These are phyloP conservation scores for Neonectria hederae DNA, from an alignment of 2,329 filamentous ascomycete genomes.

Conservation along the genomic window DNA sequence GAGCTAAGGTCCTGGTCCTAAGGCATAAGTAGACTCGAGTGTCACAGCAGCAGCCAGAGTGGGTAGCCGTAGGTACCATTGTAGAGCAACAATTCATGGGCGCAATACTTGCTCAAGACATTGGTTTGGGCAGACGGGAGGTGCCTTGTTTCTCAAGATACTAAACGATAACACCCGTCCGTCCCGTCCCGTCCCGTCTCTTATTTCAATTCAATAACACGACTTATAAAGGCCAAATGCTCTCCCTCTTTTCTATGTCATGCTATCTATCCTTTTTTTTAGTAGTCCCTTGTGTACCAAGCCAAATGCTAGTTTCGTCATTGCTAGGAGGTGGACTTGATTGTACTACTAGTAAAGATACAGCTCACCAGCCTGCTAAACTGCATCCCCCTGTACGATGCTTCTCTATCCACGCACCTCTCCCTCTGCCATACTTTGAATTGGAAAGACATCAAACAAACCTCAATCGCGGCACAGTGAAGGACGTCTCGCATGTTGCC, in stretches of 20 bases:
- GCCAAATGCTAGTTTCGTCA: not conserved
- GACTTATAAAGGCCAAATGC: not conserved
- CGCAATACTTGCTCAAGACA: not conserved
- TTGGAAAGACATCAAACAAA: not conserved
- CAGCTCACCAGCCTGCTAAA: not conserved
- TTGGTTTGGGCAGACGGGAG: not conserved
- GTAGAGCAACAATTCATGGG: not conserved
- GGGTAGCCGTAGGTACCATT: not conserved
- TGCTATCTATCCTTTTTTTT: not conserved
- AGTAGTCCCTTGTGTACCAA: not conserved
- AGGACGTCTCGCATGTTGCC: not conserved
- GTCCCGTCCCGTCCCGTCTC: not conserved
- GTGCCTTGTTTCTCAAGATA: conserved; percentile 2
- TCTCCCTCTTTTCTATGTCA: not conserved
- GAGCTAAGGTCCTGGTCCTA: not conserved
- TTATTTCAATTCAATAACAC: not conserved
- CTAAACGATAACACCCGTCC: not conserved
- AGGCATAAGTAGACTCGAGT: not conserved
- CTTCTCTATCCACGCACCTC: not conserved
- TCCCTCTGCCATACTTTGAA: no score
- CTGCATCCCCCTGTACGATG: not conserved
- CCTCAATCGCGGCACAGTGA: not conserved
- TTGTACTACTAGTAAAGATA: no score
- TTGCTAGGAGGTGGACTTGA: no score
- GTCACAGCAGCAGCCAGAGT: not conserved